phyloP scores from a whole-genome alignment of 2,329 filamentous ascomycete species.

The Neobulgaria alba region DNA sequence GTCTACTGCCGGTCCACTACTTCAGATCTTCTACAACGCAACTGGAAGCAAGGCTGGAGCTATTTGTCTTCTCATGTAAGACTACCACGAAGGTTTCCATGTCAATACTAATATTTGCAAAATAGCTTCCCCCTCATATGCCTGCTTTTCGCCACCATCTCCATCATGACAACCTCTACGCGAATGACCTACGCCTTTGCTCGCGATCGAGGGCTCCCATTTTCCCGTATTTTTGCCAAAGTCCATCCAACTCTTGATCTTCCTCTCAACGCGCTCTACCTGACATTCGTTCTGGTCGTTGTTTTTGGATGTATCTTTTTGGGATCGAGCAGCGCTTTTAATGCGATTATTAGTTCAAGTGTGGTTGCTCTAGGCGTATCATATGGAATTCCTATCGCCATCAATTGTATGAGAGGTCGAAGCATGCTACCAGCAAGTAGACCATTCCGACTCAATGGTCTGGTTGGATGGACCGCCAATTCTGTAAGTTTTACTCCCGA shows the following conservation, averaged over 20 bases:
- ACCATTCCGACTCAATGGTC: conserved; percentile 45
- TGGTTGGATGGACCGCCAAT: conserved; percentile 52
- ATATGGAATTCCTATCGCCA: conserved; percentile 63
- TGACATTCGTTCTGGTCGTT: conserved; percentile 51
- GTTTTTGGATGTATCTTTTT: conserved; percentile 63
- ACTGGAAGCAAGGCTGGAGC: conserved; percentile 32
- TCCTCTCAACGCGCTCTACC: conserved; percentile 56
- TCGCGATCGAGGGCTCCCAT: conserved; percentile 56
- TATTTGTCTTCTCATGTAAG: conserved; percentile 21
- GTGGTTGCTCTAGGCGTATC: conserved; percentile 65
- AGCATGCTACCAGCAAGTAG: conserved; percentile 52
- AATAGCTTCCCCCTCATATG: conserved; percentile 50
- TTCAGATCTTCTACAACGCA: conserved; percentile 42
- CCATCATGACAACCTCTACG: conserved; percentile 56
- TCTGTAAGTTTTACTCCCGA: conserved; percentile 32
- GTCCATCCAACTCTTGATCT: conserved; percentile 54
- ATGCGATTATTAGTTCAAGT: conserved; percentile 60
- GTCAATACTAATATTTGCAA: no score
- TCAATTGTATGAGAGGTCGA: conserved; percentile 60
- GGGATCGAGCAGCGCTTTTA: conserved; percentile 58
- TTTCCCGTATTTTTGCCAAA: conserved; percentile 48
- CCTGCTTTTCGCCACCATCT: conserved; percentile 53
- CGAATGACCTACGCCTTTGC: conserved; percentile 62
- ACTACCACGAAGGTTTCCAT: no score
- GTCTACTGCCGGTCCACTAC: conserved; percentile 37